Base-by-base conservation (phyloP, 148 eudicot species). In the Diospyros kaki region DNA sequence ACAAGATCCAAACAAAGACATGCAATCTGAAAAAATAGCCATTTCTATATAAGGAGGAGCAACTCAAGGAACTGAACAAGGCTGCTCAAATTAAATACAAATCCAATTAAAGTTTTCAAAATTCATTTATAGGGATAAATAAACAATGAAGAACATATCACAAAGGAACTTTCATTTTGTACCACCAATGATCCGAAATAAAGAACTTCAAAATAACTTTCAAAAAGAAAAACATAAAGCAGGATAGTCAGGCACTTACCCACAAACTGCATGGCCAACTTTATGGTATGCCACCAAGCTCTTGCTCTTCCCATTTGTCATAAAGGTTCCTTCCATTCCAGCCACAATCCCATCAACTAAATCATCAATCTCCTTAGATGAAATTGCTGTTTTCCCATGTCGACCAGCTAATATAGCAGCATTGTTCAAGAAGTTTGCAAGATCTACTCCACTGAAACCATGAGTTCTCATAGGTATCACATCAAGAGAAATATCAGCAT, bases 371-470 rank as follows among this genome's bases (percentile, higher is more conserved):
- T 96, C 99, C 81, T 93, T 93, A 10, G 98, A 87, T 65, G 97
- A 81, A 68, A 96, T 93, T 64, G 81, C 99, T n/a, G 94, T 84
- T 87, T 87, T 93, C 48, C 89, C 97, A 56, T 98, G 93, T 72
- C 99, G 84, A 45, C 98, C 99, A 51, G 99, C 99, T 74, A 96
- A 91, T 76, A 96, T 96, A 77, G 99, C 99, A 40, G 99, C 99
- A 84, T 95, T 98, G 10, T 95, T 95, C 99, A 95, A 93, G 83
- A 95, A 81, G 78, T 95, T 95, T 58, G 93, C 98, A 85, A 95
- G 75, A 85, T 95, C 99, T 2, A 98, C 99, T 60, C 99, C 99
- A 0, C 98, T 96, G 80, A 96, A 96, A 53, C 99, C 99, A 28
- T 98, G 99, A 43, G 99, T 96, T 78, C 99, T 89, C 91, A 98